Evolutionary conservation across 495 filamentous ascomycete species (phyloP), one percentile per base, ranked within the genome.

Genomic region (Parathielavia appendiculata): DNA sequence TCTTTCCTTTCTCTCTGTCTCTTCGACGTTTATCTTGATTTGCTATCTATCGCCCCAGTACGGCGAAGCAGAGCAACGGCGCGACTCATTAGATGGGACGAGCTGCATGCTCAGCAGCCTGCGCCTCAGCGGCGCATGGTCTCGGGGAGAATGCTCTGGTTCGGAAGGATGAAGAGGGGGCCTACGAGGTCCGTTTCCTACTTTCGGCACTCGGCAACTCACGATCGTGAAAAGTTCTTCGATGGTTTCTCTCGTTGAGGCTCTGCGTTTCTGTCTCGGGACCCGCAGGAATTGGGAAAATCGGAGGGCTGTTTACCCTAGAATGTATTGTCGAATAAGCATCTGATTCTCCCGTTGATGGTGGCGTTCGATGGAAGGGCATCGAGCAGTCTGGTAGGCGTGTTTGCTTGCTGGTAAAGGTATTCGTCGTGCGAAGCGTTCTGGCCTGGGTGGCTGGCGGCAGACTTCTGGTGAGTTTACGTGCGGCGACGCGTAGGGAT

Each of bases 291-390:
- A 68, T 30, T 30, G 62, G 62, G 64, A 59, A 60, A 59, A 61
- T 65, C 58, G 60, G 69, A 68, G 49, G 67, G 62, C 63, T 59
- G 41, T 67, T 66, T 53, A 64, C 44, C 60, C 66, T 72, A 72
- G 67, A 72, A 63, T 72, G 69, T 68, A 69, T 61, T 62, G 52
- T 67, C 65, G 65, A 69, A 70, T 58, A 70, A 68, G 69, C 67
- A 72, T 63, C 62, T 68, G 67, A 70, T 72, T 70, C 47, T 67
- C 66, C 61, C 57, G 61, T 60, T 63, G 60, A 64, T 61, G 65
- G 62, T 22, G 62, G 61, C 56, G 61, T 61, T 61, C 55, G 67
- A 63, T 59, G 56, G 66, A 59, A 41, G 54, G 63, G 61, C 44
- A 26, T 62, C 51, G 59, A 51, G 40, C 51, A 46, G 36, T 30